Conservation (phyloP, 2,329 filamentous ascomycete genomes). For the Neopestalotiopsis rosae region DNA sequence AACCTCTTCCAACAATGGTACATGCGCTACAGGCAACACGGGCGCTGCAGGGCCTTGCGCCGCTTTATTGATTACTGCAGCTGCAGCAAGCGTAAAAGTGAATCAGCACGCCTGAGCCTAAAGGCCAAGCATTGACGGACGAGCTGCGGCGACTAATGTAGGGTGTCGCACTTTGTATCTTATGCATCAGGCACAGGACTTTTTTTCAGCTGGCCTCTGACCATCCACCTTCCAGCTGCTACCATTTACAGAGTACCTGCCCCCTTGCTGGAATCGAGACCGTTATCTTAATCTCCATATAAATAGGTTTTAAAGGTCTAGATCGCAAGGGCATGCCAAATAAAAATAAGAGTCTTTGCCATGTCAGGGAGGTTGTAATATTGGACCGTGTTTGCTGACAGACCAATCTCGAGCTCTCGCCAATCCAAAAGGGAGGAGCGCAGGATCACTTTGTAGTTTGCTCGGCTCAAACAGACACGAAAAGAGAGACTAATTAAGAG, state of each 20-base stretch:
- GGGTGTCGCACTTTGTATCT: too few species aligned
- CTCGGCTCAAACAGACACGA: background rate
- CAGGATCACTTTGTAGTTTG: background rate
- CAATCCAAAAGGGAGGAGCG: background rate
- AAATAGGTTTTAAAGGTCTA: background rate
- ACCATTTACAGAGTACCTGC: background rate
- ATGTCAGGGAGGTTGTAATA: background rate
- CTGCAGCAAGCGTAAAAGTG: too few species aligned
- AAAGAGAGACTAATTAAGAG: too few species aligned
- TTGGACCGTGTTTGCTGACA: background rate
- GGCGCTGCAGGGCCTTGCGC: conserved; percentile 1
- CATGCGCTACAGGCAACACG: background rate
- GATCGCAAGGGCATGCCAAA: background rate
- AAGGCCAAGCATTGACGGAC: background rate
- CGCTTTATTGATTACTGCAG: conserved; percentile 3
- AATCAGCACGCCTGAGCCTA: background rate
- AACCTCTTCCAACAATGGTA: background rate
- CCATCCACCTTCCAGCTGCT: background rate
- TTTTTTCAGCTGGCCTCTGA: too few species aligned
- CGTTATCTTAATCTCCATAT: background rate
- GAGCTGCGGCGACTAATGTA: background rate
- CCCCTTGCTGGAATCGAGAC: background rate
- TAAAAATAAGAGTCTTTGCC: background rate
- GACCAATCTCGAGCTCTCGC: background rate
- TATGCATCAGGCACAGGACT: too few species aligned